Percentiles rank a stretch among this genome's conserved stretches.
Conservation (phyloP, 257 asterid genomes). For the Solanum pinnatisectum region DNA sequence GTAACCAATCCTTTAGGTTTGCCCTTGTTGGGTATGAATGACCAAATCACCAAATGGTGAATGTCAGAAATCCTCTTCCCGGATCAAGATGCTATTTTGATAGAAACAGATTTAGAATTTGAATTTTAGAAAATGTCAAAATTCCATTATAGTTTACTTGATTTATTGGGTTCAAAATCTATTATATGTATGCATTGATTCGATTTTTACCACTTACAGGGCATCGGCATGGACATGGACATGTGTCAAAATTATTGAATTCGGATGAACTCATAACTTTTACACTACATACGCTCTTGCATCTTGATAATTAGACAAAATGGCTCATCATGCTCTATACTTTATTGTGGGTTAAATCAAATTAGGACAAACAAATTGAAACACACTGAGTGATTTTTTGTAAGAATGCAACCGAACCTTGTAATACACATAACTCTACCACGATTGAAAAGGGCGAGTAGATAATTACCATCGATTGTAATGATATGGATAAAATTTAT, state of each 20-base stretch:
- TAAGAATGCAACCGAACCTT: background rate
- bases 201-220: background rate
- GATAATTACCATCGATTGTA: background rate
- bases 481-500: no score
- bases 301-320: background rate
- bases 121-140: background rate
- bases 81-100: background rate
- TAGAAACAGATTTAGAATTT: background rate
- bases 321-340: no score
- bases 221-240: background rate
- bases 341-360: background rate
- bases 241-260: background rate
- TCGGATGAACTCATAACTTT: background rate
- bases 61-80: background rate
- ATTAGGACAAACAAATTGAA: background rate
- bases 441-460: background rate
- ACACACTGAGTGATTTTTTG: background rate
- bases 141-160: background rate
- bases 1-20: no score
- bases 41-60: background rate
- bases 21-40: background rate
- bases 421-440: background rate
- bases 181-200: background rate
- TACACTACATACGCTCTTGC: background rate
- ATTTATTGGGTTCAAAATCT: background rate